A percentile compares a stretch with the other conserved stretches of the same genome.
phyloP scores from a whole-genome alignment of 2,329 filamentous ascomycete genomes.

The Fusarium oxysporum region DNA sequence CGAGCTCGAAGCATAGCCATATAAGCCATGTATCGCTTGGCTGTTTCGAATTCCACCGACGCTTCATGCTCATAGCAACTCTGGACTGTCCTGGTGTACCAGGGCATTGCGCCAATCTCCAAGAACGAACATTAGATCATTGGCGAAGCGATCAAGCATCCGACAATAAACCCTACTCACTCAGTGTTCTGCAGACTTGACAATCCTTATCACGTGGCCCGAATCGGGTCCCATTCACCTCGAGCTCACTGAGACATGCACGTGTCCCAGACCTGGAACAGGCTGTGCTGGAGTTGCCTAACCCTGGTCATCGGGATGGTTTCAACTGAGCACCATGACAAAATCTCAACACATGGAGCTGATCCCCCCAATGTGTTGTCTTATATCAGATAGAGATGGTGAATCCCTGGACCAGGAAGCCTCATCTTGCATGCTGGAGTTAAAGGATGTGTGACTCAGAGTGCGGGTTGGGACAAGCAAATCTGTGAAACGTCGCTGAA shows the following conservation, averaged over 20 bases:
- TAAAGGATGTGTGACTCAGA: constrained; percentile 16
- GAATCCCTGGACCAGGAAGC: constrained; percentile 9
- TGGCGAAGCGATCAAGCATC: background rate
- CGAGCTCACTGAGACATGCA: constrained; percentile 32
- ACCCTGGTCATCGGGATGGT: constrained; percentile 27
- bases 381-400: background rate
- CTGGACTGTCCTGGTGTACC: background rate
- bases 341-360: constrained; percentile 15
- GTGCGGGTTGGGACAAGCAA: constrained; percentile 28
- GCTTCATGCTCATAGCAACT: background rate
- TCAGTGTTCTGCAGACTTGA: constrained; percentile 4
- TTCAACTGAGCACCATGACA: constrained; percentile 19
- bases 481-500: constrained; percentile 33
- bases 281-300: constrained; percentile 1
- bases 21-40: constrained; percentile 11
- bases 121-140: background rate
- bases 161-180: background rate
- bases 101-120: background rate
- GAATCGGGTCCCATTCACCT: background rate
- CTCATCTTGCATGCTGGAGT: constrained; percentile 11
- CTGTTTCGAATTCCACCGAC: constrained; percentile 2
- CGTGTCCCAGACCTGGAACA: constrained; percentile 31
- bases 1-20: constrained; percentile 2
- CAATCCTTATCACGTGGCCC: constrained; percentile 10
- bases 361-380: constrained; percentile 8